A percentile compares a stretch with the other conserved stretches of the same genome.
Evolutionary conservation across 345 rosid species (phyloP).

Genomic region (Arabidopsis suecica): DNA sequence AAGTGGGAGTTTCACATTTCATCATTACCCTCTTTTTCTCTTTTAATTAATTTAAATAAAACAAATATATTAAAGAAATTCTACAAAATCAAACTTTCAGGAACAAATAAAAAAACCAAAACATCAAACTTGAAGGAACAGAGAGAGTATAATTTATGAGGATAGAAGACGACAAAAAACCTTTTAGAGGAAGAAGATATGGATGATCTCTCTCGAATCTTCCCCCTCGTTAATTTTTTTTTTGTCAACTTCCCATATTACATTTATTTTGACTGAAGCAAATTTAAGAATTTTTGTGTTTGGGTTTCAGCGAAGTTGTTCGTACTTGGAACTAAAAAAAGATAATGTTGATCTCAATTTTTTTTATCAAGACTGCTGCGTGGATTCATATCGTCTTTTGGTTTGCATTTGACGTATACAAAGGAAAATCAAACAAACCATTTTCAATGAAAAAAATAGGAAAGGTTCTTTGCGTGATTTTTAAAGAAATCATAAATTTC

Average conservation of each 20-base stretch:
- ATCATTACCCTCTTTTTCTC: too few species aligned
- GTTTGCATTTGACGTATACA: background rate
- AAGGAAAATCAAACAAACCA: background rate
- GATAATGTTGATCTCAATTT: background rate
- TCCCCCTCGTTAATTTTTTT: background rate
- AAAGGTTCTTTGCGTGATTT: background rate
- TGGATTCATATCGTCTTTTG: background rate
- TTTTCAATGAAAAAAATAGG: background rate
- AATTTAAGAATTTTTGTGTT: background rate
- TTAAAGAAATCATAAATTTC: too few species aligned
- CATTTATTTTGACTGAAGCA: background rate
- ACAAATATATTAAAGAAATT: too few species aligned
- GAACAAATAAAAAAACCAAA: too few species aligned
- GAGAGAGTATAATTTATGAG: conserved; percentile 9
- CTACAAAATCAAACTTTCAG: too few species aligned
- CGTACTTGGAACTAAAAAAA: background rate
- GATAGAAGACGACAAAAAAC: conserved; percentile 40
- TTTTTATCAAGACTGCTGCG: background rate
- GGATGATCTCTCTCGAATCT: conserved; percentile 45
- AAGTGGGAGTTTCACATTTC: too few species aligned
- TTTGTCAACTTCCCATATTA: background rate
- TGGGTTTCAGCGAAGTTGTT: conserved; percentile 13
- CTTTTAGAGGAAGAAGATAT: conserved; percentile 48
- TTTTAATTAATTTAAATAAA: too few species aligned
- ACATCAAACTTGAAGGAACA: too few species aligned